Evolutionary conservation across 2,329 filamentous ascomycete species (phyloP).

Genomic region (Trichoderma harzianum): DNA sequence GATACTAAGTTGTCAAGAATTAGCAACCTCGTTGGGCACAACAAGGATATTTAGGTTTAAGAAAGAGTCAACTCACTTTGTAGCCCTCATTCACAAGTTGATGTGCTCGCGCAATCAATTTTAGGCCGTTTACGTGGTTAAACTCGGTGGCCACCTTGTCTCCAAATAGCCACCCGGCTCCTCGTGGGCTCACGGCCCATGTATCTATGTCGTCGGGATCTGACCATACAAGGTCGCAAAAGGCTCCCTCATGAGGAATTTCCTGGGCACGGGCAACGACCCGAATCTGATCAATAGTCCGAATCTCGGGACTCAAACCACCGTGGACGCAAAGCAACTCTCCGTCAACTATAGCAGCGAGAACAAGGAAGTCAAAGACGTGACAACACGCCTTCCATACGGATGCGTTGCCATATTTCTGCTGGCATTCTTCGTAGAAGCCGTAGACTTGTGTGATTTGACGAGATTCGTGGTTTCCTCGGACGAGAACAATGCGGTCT

Average conservation of each 20-base stretch:
- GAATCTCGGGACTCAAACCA: conserved; percentile 82
- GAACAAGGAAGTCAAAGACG: conserved; percentile 96
- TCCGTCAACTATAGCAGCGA: conserved; percentile 96
- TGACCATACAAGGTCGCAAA: conserved; percentile 97
- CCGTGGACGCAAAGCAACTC: conserved; percentile 98
- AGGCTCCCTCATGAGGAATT: conserved; percentile 96
- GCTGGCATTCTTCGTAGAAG: conserved; percentile 97
- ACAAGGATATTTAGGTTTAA: not conserved
- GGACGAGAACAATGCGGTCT: conserved; percentile 89
- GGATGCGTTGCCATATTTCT: conserved; percentile 97
- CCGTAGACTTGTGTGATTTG: conserved; percentile 98
- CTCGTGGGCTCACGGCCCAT: conserved; percentile 89
- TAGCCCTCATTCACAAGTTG: conserved; percentile 98
- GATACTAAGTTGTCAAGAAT: conserved; percentile 57
- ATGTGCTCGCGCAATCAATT: conserved; percentile 93
- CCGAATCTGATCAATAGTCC: conserved; percentile 98
- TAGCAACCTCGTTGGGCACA: not conserved
- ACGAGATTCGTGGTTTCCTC: conserved; percentile 95
- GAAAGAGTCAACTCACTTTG: conserved; percentile 58
- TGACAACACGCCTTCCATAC: conserved; percentile 99
- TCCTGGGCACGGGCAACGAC: conserved; percentile 97
- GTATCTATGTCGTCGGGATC: conserved; percentile 97
- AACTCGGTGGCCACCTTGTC: conserved; percentile 98
- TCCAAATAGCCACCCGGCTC: conserved; percentile 97
- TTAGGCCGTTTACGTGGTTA: conserved; percentile 93